A percentile compares a stretch with the other conserved stretches of the same genome.
Conservation (phyloP, 164 flowering plant species). For the Chimonanthus praecox region DNA sequence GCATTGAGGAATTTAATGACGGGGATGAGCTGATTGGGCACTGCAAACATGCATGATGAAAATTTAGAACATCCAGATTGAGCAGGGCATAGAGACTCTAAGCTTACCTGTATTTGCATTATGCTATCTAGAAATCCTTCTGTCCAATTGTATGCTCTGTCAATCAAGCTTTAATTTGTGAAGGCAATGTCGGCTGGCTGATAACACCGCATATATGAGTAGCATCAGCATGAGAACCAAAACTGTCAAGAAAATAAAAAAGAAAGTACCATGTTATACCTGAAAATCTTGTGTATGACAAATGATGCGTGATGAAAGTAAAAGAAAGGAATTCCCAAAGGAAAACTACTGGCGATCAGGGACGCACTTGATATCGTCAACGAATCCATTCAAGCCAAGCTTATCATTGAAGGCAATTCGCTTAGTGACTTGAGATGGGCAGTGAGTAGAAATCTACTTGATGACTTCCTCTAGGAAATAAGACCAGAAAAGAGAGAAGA, state of each 20-base stretch:
- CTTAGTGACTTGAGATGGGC: not conserved
- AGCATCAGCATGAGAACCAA: conserved; percentile 25
- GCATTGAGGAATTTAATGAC: too few species aligned
- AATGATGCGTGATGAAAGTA: not conserved
- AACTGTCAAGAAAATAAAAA: conserved; percentile 32
- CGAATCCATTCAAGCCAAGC: too few species aligned
- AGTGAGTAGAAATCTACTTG: not conserved
- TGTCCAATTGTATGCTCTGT: conserved; percentile 1
- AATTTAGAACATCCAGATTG: too few species aligned
- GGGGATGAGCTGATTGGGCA: too few species aligned
- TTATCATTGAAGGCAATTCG: too few species aligned
- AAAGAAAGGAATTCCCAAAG: not conserved
- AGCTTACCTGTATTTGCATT: too few species aligned
- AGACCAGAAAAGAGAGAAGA: too few species aligned
- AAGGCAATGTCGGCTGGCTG: conserved; percentile 16
- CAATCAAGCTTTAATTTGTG: conserved; percentile 48
- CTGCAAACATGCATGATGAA: too few species aligned
- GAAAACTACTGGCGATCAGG: not conserved
- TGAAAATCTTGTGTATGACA: not conserved
- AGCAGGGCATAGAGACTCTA: too few species aligned
- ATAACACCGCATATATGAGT: conserved; percentile 15
- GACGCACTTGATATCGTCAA: too few species aligned
- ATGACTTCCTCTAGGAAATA: too few species aligned
- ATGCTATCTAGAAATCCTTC: too few species aligned
- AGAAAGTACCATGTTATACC: not conserved